phyloP scores from a whole-genome alignment of 495 filamentous ascomycete genomes.

The Hypoxylon subgilvum region DNA sequence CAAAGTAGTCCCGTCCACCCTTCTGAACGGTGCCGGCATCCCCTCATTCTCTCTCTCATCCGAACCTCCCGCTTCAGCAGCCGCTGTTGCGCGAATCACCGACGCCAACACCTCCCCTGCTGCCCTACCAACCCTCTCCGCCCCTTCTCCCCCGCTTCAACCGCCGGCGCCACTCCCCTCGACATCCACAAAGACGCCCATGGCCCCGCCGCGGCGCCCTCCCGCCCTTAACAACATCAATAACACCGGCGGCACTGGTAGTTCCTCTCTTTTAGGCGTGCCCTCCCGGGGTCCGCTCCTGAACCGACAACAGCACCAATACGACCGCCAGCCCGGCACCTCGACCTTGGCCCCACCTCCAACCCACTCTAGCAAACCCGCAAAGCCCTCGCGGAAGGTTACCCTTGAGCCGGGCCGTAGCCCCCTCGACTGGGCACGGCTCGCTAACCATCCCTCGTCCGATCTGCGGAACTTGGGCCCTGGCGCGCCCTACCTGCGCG shows the following conservation, averaged over 20 bases:
- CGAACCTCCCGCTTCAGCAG: slow-evolving; percentile 46
- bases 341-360: slow-evolving; percentile 54
- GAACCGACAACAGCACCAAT: slow-evolving; percentile 39
- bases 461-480: slow-evolving; percentile 67
- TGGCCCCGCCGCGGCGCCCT: slow-evolving; percentile 39
- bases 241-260: slow-evolving; percentile 14
- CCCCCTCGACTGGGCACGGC: slow-evolving; percentile 92
- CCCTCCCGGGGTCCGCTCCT: slow-evolving; percentile 24
- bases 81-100: slow-evolving; percentile 39
- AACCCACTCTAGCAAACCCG: slow-evolving; percentile 52
- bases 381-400: slow-evolving; percentile 63
- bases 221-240: slow-evolving; percentile 24
- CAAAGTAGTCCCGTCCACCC: slow-evolving; percentile 39
- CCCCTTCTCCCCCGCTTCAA: slow-evolving; percentile 23
- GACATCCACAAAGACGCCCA: slow-evolving; percentile 19
- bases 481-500: slow-evolving; percentile 56
- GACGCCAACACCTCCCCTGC: slow-evolving; percentile 26
- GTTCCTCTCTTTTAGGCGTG: slow-evolving; percentile 27
- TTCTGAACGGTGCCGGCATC: slow-evolving; percentile 25
- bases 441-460: slow-evolving; percentile 66
- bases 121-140: slow-evolving; percentile 24
- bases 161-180: slow-evolving; percentile 18
- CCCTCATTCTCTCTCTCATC: slow-evolving; percentile 53
- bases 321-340: slow-evolving; percentile 44
- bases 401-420: slow-evolving; percentile 84